These are phyloP conservation scores for Trichoderma brevicompactum DNA, from an alignment of 2,329 filamentous ascomycete genomes.

Conservation along the genomic window DNA sequence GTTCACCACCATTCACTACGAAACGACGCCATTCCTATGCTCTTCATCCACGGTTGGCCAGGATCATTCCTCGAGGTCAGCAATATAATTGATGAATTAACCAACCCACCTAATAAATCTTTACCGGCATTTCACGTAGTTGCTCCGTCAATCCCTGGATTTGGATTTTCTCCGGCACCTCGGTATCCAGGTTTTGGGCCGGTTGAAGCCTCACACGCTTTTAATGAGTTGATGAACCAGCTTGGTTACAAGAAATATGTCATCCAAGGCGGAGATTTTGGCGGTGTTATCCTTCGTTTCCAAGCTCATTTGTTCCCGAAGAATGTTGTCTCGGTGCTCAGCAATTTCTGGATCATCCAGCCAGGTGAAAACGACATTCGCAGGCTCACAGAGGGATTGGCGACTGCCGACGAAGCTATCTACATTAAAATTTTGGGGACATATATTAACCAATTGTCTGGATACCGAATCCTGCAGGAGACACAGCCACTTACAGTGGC, in stretches of 20 bases:
- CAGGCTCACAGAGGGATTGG: not conserved
- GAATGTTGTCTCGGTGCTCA: not conserved
- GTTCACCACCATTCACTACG: slow-evolving; percentile 2
- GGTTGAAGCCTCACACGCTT: not conserved
- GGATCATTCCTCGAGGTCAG: slow-evolving; percentile 1
- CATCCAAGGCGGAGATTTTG: slow-evolving; percentile 8
- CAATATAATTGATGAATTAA: not conserved
- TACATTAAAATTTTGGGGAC: not conserved
- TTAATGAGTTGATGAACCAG: slow-evolving; percentile 8
- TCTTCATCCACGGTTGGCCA: slow-evolving; percentile 18
- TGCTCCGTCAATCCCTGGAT: slow-evolving; percentile 8
- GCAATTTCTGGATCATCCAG: slow-evolving; percentile 12
- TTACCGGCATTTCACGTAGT: slow-evolving; percentile 12
- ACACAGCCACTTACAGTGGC: slow-evolving; percentile 4
- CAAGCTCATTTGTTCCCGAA: not conserved
- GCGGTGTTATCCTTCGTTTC: slow-evolving; percentile 4
- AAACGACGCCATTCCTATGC: slow-evolving; percentile 3
- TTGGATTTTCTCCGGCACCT: slow-evolving; percentile 14
- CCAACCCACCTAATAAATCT: not conserved
- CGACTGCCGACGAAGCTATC: not conserved
- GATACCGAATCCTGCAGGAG: not conserved
- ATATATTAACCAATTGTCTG: not conserved
- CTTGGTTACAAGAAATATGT: slow-evolving; percentile 2
- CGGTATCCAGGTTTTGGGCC: not conserved
- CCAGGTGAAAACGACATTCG: not conserved